phyloP scores from a whole-genome alignment of 1,284 basidiomycete genomes.

The Sanghuangporus weigelae region DNA sequence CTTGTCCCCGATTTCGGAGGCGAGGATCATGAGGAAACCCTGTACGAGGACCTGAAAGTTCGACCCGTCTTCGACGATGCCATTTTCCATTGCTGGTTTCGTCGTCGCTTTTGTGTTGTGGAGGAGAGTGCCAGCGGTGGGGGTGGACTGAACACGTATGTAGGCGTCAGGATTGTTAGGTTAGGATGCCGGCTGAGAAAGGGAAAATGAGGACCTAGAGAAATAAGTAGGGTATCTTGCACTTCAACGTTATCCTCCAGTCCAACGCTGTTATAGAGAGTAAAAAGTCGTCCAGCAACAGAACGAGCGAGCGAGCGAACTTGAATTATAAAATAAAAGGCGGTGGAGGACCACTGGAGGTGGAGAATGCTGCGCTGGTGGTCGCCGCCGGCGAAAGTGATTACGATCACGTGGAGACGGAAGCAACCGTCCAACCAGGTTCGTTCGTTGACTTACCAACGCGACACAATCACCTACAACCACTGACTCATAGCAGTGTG shows the following conservation, averaged over 20 bases:
- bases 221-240: background rate
- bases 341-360: no score
- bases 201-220: background rate
- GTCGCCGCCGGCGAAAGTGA: no score
- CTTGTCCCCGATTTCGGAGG: conserved; percentile 95
- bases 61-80: conserved; percentile 24
- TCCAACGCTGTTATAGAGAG: background rate
- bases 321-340: no score
- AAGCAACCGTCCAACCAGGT: no score
- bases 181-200: background rate
- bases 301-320: no score
- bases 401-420: no score
- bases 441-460: no score
- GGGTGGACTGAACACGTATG: background rate
- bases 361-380: background rate
- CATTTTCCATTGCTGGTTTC: conserved; percentile 9
- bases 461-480: no score
- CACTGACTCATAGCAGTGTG: no score
- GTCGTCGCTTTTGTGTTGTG: background rate
- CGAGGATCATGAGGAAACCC: conserved; percentile 83
- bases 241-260: background rate
- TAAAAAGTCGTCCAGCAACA: background rate
- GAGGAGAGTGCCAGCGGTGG: background rate
- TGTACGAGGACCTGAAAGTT: conserved; percentile 56
- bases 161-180: background rate